Conservation (phyloP, 345 rosid species). For the Trapa incisa region DNA sequence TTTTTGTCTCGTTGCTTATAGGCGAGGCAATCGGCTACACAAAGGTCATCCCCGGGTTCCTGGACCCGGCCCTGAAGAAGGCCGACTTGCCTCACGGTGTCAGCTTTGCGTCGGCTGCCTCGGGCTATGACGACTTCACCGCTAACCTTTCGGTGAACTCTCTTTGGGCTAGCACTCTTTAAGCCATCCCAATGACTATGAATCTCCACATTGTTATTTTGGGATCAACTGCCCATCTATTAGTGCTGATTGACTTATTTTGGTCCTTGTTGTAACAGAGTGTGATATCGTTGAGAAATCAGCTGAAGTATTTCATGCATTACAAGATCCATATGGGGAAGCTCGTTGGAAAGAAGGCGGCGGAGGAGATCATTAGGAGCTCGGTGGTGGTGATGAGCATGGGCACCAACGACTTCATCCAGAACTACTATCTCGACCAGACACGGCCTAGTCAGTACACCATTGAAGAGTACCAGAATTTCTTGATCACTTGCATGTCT, state of each 20-base stretch:
- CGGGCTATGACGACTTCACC: slow-evolving; percentile 81
- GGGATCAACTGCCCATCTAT: too few relatives aligned
- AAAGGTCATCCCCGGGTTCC: slow-evolving; percentile 50
- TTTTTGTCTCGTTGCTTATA: slow-evolving; percentile 10
- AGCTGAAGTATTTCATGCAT: slow-evolving; percentile 47
- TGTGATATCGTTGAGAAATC: slow-evolving; percentile 51
- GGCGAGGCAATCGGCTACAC: slow-evolving; percentile 61
- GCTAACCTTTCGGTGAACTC: slow-evolving; percentile 64
- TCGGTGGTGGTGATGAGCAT: slow-evolving; percentile 43
- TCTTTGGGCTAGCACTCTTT: not conserved
- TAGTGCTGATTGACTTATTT: not conserved
- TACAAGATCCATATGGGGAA: slow-evolving; percentile 49
- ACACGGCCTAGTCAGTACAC: slow-evolving; percentile 48
- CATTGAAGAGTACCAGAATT: slow-evolving; percentile 36
- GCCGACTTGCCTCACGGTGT: slow-evolving; percentile 52
- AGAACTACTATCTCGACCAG: slow-evolving; percentile 59
- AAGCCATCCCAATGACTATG: too few relatives aligned
- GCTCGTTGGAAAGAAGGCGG: slow-evolving; percentile 39
- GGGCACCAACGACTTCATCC: slow-evolving; percentile 87
- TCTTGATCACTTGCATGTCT: slow-evolving; percentile 38
- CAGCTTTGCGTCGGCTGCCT: slow-evolving; percentile 89
- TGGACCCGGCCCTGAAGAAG: slow-evolving; percentile 37
- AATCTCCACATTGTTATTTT: too few relatives aligned
- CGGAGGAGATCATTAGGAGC: slow-evolving; percentile 35
- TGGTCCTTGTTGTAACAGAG: slow-evolving; percentile 21